Percentiles rank a stretch among this genome's conserved stretches.
These are phyloP conservation scores for Eimeria falciformis DNA, from an alignment of 169 alveolate genomes.

Conservation along the genomic window DNA sequence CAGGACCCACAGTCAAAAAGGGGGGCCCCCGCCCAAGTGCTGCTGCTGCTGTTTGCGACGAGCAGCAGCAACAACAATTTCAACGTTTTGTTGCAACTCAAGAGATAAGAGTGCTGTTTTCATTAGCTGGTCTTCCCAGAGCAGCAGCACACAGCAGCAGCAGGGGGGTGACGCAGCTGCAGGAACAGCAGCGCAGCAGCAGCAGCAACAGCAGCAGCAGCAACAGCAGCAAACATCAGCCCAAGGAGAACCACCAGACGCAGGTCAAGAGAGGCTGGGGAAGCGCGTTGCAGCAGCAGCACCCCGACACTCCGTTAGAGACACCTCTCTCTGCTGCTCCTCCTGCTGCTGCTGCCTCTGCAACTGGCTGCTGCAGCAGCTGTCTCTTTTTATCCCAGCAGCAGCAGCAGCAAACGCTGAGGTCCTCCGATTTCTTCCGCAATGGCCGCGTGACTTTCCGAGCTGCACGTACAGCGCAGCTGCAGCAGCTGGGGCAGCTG, in stretches of 20 bases:
- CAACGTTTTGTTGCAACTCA: neutral
- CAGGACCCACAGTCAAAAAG: too few species aligned
- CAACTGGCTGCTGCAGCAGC: too few species aligned
- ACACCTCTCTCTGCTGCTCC: too few species aligned
- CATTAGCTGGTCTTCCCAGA: neutral
- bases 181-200: conserved; percentile 19
- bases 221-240: neutral
- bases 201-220: conserved; percentile 42
- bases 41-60: conserved; percentile 36
- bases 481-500: conserved; percentile 24
- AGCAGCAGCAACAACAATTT: conserved; percentile 1
- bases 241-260: neutral
- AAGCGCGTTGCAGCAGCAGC: too few species aligned
- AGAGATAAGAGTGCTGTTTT: neutral
- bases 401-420: neutral
- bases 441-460: neutral
- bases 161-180: neutral
- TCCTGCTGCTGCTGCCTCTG: too few species aligned
- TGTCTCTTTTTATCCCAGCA: too few species aligned
- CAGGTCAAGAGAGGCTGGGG: neutral
- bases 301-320: too few species aligned
- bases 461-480: neutral
- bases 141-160: too few species aligned
- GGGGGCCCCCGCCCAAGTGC: too few species aligned
- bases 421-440: neutral